Conservation (phyloP, 306 rosid genomes). For the Geum urbanum region DNA sequence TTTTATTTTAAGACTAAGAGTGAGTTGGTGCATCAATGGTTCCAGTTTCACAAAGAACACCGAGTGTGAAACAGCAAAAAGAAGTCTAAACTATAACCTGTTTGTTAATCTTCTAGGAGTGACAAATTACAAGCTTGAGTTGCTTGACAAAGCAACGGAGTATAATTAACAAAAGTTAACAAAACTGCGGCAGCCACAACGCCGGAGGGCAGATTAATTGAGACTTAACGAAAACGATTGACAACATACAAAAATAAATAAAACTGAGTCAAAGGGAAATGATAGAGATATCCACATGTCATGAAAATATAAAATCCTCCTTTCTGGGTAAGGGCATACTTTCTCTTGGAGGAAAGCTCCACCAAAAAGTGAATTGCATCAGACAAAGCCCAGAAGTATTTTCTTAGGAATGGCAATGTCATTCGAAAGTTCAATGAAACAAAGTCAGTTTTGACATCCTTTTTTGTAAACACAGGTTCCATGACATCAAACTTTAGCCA, state of each 20-base stretch:
- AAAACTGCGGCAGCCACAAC: neutral
- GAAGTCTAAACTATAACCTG: neutral
- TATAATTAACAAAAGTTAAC: neutral
- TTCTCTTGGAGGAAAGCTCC: neutral
- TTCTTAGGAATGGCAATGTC: neutral
- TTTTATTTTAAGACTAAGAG: neutral
- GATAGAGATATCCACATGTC: neutral
- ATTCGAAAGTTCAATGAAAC: conserved; percentile 7
- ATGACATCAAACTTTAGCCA: neutral
- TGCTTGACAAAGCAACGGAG: neutral
- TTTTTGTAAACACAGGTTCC: neutral
- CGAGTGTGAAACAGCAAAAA: neutral
- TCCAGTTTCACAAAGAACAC: conserved; percentile 8
- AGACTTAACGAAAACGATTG: neutral
- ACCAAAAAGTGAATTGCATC: neutral
- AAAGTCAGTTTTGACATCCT: conserved; percentile 10
- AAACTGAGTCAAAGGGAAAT: neutral
- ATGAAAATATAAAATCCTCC: neutral
- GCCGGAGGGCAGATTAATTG: neutral
- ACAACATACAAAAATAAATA: neutral
- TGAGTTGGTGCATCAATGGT: neutral
- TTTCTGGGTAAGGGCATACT: neutral
- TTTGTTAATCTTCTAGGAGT: neutral
- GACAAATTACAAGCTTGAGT: neutral
- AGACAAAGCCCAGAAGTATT: neutral